Percentiles rank a stretch among this genome's conserved stretches.
Evolutionary conservation across 768 basidiomycete genomes (phyloP).

Genomic region (Agaricus blazei): DNA sequence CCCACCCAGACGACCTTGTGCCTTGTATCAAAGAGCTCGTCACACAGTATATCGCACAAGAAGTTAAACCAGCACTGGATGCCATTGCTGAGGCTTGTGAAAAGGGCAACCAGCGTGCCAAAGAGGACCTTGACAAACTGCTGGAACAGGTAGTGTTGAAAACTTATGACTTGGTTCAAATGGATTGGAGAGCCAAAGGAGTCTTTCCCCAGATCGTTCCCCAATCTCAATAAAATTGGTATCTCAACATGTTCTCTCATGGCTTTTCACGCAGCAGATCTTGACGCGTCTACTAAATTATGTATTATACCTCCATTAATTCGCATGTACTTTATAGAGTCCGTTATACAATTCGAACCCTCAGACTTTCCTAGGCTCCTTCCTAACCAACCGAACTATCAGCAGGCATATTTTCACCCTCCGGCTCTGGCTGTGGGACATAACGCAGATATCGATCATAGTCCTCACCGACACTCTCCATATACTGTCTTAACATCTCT

Average conservation of each 20-base stretch:
- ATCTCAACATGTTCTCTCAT: background rate
- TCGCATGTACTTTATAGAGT: conserved; percentile 5
- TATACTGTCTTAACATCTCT: conserved; percentile 54
- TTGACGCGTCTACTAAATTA: background rate
- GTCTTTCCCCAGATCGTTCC: background rate
- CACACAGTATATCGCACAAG: conserved; percentile 14
- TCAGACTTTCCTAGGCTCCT: background rate
- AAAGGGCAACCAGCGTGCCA: conserved; percentile 18
- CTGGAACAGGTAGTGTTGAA: conserved; percentile 25
- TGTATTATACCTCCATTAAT: background rate
- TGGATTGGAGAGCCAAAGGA: background rate
- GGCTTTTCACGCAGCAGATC: background rate
- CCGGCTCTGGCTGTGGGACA: conserved; percentile 49
- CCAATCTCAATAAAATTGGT: background rate
- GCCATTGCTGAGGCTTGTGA: conserved; percentile 18
- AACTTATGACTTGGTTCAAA: conserved; percentile 24
- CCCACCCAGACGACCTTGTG: conserved; percentile 14
- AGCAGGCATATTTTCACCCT: conserved; percentile 36
- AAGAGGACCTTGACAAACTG: conserved; percentile 21
- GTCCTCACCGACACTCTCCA: conserved; percentile 48
- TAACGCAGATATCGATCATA: conserved; percentile 65
- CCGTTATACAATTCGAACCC: background rate
- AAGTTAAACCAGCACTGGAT: conserved; percentile 20
- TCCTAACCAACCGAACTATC: conserved; percentile 12
- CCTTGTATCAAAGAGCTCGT: conserved; percentile 8